These are phyloP conservation scores for Jaminaea rosea DNA, from an alignment of 1,284 basidiomycete genomes.

Conservation along the genomic window DNA sequence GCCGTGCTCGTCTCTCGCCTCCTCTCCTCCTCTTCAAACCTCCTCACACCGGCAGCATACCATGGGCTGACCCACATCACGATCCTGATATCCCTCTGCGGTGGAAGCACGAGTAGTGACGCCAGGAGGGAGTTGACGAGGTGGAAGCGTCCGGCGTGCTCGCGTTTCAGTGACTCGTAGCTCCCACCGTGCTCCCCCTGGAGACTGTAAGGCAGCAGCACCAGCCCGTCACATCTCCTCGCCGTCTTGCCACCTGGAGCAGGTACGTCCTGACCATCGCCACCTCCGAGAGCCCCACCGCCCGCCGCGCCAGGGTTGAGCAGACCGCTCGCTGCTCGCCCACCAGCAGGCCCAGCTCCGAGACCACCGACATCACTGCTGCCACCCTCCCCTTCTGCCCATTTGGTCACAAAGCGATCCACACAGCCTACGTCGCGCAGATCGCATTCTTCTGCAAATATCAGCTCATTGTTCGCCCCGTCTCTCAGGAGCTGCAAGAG, in stretches of 20 bases:
- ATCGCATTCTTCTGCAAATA: conserved; percentile 41
- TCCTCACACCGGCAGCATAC: conserved; percentile 28
- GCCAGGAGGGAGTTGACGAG: conserved; percentile 33
- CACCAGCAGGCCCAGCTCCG: conserved; percentile 1
- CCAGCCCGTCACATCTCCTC: conserved; percentile 11
- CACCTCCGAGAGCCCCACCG: neutral
- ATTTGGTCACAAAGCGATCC: conserved; percentile 22
- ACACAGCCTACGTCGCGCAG: conserved; percentile 18
- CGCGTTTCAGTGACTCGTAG: conserved; percentile 1
- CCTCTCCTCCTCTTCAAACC: conserved; percentile 14
- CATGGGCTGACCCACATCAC: conserved; percentile 31
- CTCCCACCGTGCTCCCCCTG: neutral
- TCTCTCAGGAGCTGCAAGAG: conserved; percentile 30
- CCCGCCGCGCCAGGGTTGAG: neutral
- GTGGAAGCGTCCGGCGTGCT: conserved; percentile 31
- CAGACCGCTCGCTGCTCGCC: neutral
- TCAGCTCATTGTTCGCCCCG: conserved; percentile 27
- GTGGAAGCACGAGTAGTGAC: conserved; percentile 27
- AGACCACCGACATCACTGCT: neutral
- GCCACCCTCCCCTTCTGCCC: conserved; percentile 22
- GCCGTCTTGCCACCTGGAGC: neutral
- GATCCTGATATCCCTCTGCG: conserved; percentile 32
- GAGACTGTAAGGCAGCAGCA: conserved; percentile 10
- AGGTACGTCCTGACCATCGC: neutral
- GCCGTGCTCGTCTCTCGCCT: neutral